Percentiles rank a stretch among this genome's conserved stretches.
Conservation (phyloP, 2,329 filamentous ascomycete genomes). For the Penicillium decumbens region DNA sequence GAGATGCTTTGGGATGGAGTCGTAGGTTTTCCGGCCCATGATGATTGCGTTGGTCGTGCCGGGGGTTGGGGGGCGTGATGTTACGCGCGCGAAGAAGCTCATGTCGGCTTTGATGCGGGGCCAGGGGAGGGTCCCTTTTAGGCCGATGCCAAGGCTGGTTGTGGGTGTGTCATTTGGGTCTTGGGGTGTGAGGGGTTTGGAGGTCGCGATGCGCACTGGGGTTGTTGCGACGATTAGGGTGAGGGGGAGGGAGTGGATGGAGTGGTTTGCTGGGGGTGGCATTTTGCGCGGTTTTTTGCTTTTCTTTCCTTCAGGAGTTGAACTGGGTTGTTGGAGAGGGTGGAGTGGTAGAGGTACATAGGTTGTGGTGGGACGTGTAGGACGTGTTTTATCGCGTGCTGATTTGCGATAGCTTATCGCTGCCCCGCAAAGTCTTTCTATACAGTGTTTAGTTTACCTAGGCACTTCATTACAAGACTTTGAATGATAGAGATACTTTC, state of each 20-base stretch:
- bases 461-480: not conserved
- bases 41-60: conserved; percentile 66
- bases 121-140: conserved; percentile 77
- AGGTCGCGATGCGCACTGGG: conserved; percentile 47
- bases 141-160: conserved; percentile 76
- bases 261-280: conserved; percentile 18
- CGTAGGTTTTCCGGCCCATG: conserved; percentile 98
- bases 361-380: not conserved
- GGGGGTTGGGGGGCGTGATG: conserved; percentile 53
- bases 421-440: not conserved
- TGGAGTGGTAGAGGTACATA: not conserved
- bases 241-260: conserved; percentile 49
- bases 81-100: conserved; percentile 89
- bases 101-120: conserved; percentile 84
- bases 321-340: not conserved
- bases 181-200: conserved; percentile 4
- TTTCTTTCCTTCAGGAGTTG: not conserved
- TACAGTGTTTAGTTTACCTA: not conserved
- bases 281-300: conserved; percentile 15
- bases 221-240: conserved; percentile 94
- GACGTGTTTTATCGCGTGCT: not conserved
- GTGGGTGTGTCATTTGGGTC: conserved; percentile 67
- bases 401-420: not conserved
- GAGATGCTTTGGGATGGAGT: conserved; percentile 74
- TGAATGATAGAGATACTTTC: not conserved